Conservation (phyloP, 164 flowering plant species). For the Paratinospora sagittata region DNA sequence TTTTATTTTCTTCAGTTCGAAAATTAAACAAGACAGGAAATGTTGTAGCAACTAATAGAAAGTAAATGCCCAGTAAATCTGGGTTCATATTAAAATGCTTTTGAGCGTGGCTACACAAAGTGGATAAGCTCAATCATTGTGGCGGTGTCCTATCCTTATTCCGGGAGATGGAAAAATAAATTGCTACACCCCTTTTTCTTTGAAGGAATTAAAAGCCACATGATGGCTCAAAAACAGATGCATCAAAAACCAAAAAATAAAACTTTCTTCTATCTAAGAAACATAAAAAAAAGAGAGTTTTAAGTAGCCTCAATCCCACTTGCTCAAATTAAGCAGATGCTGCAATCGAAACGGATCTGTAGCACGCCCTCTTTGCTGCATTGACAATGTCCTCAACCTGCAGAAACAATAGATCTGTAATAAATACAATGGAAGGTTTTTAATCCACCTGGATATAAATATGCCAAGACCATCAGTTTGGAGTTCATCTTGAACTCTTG, state of each 20-base stretch:
- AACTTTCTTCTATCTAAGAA: neutral
- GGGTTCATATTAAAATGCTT: neutral
- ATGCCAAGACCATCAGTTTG: neutral
- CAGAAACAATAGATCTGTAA: neutral
- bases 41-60: no score
- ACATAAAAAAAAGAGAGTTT: neutral
- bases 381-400: slow-evolving; percentile 80
- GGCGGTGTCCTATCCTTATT: neutral
- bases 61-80: neutral
- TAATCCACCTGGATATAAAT: neutral
- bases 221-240: neutral
- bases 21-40: no score
- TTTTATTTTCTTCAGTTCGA: no score
- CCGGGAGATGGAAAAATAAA: neutral
- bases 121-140: neutral
- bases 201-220: neutral
- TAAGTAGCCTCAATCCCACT: neutral
- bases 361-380: slow-evolving; percentile 67
- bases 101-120: neutral
- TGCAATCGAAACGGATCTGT: slow-evolving; percentile 48
- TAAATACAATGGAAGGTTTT: neutral
- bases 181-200: neutral
- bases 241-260: neutral
- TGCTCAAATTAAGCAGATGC: slow-evolving; percentile 37
- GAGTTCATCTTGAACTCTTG: no score